These are phyloP conservation scores for Neonectria ditissima DNA, from an alignment of 2,329 filamentous ascomycete genomes.

Conservation along the genomic window DNA sequence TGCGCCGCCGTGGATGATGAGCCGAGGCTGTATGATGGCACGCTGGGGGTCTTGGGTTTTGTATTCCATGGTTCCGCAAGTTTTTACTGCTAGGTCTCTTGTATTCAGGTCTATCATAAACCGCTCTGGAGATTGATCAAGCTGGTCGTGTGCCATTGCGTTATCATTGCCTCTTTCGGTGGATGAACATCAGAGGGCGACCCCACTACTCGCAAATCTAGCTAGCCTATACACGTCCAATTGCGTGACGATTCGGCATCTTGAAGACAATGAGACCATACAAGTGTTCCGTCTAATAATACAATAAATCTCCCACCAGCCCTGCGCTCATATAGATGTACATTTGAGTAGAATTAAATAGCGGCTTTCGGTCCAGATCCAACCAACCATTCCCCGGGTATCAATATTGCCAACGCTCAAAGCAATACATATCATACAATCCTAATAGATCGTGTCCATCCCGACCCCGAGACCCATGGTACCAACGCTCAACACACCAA, in stretches of 20 bases:
- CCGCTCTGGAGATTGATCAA: no score
- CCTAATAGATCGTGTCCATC: not conserved
- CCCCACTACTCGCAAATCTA: not conserved
- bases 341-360: not conserved
- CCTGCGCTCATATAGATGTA: no score
- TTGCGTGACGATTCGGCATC: not conserved
- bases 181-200: not conserved
- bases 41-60: slow-evolving; percentile 36
- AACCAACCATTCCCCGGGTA: slow-evolving; percentile 15
- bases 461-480: not conserved
- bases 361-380: not conserved
- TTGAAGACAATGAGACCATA: no score
- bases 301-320: no score
- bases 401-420: slow-evolving; percentile 21
- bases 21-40: slow-evolving; percentile 60
- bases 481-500: not conserved
- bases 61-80: slow-evolving; percentile 55
- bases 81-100: not conserved
- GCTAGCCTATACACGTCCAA: not conserved
- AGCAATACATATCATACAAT: not conserved
- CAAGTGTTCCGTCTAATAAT: no score
- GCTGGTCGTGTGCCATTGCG: not conserved
- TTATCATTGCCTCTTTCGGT: not conserved
- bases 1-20: slow-evolving; percentile 80
- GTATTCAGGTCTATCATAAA: not conserved